These are phyloP conservation scores for Cairneyella variabilis DNA, from an alignment of 495 filamentous ascomycete species.

Conservation along the genomic window DNA sequence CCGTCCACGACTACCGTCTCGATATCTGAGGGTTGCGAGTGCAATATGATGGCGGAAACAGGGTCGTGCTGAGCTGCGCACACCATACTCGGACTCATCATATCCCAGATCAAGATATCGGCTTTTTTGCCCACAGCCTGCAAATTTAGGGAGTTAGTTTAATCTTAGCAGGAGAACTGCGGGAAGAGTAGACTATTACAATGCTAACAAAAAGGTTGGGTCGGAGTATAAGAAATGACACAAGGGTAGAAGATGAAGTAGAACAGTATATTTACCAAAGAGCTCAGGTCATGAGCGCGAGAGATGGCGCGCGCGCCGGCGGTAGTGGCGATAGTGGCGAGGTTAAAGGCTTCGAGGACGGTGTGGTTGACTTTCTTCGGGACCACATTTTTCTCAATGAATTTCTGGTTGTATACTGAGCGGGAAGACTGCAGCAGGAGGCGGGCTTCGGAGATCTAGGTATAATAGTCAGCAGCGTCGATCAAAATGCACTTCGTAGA, in stretches of 20 bases:
- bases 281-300: conserved; percentile 37
- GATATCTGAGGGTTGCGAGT: conserved; percentile 40
- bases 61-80: conserved; percentile 39
- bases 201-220: too few species aligned
- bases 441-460: conserved; percentile 44
- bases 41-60: conserved; percentile 42
- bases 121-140: conserved; percentile 41
- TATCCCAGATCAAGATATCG: conserved; percentile 45
- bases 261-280: too few species aligned
- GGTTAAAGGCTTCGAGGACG: conserved; percentile 44
- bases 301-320: conserved; percentile 40
- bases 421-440: conserved; percentile 40
- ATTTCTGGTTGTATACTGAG: conserved; percentile 25
- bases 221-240: too few species aligned
- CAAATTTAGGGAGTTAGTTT: too few species aligned
- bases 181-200: too few species aligned
- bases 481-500: too few species aligned
- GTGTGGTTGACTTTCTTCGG: conserved; percentile 30
- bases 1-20: conserved; percentile 48
- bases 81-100: conserved; percentile 38
- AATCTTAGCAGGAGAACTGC: too few species aligned
- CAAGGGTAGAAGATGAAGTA: too few species aligned
- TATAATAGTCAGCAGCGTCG: too few species aligned
- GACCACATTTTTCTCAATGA: conserved; percentile 27
- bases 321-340: conserved; percentile 48